Evolutionary conservation across 108 stramenopile species (phyloP).

Genomic region (Skeletonema tropicum): DNA sequence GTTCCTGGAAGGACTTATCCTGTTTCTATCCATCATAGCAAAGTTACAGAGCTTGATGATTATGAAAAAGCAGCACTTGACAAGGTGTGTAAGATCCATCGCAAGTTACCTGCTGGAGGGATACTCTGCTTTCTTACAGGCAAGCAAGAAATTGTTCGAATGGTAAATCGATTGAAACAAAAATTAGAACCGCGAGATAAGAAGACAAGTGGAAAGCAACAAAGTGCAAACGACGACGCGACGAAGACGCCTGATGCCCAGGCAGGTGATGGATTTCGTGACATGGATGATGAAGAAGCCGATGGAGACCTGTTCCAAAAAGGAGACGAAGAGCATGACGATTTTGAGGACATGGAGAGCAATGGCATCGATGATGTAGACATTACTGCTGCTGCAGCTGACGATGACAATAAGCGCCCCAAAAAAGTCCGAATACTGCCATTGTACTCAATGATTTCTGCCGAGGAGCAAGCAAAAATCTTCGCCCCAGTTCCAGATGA

Average conservation of each 20-base stretch:
- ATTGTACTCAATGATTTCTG: slow-evolving; percentile 93
- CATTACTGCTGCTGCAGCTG: slow-evolving; percentile 18
- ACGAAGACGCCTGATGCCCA: slow-evolving; percentile 35
- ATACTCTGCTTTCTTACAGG: slow-evolving; percentile 98
- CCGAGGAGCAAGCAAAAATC: slow-evolving; percentile 89
- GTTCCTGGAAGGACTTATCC: slow-evolving; percentile 94
- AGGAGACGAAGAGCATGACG: slow-evolving; percentile 49
- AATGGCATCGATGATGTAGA: slow-evolving; percentile 37
- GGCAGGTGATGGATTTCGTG: slow-evolving; percentile 54
- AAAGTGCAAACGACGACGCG: slow-evolving; percentile 23
- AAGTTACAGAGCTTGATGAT: slow-evolving; percentile 92
- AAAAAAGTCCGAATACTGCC: slow-evolving; percentile 79
- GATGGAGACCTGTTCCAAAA: slow-evolving; percentile 65
- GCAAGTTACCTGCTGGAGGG: slow-evolving; percentile 89
- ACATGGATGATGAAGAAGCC: slow-evolving; percentile 89
- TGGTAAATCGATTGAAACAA: slow-evolving; percentile 71
- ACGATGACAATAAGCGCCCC: slow-evolving; percentile 60
- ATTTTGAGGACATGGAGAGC: slow-evolving; percentile 42
- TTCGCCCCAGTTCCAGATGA: slow-evolving; percentile 90
- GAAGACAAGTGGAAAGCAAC: not conserved
- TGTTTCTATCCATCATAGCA: slow-evolving; percentile 96
- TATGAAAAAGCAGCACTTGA: slow-evolving; percentile 84
- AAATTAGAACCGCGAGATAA: slow-evolving; percentile 30
- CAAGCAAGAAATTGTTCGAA: slow-evolving; percentile 90
- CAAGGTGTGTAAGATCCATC: slow-evolving; percentile 90